Base-by-base conservation (phyloP, 1,139 yeast genomes). In the Saccharomyces pastorianus region DNA sequence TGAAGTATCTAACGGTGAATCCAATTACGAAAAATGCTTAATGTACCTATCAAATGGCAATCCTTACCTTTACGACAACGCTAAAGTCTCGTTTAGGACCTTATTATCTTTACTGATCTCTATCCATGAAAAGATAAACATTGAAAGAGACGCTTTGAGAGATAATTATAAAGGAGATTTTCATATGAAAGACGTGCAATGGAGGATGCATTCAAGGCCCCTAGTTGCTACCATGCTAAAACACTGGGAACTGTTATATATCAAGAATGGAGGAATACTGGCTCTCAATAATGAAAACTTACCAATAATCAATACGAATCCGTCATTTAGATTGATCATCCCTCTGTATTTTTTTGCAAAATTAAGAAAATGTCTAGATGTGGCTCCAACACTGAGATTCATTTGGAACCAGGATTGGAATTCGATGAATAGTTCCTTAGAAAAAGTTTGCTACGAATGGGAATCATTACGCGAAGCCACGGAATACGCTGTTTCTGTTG, bases 321-420 rank as follows among this genome's bases (percentile, higher is more conserved):
- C 85, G 50, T 81, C 81, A 38, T 71, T 84, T 63, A 82, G 84
- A 66, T 70, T 85, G 59, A 80, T 85, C 46, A 71, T 85, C 54
- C 91, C 93, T 2, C 67, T 85, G 57, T 76, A 82, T 56, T 77
- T 80, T 50, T 78, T 84, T 63, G 84, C 88, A 20, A 83, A 82
- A 62, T 81, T 85, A 49, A 75, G 85, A 56, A 76, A 84, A 56
- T 78, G 84, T 62, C 71, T 84, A 34, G 76, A 82, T 62, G 66
- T 84, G 54, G 77, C 85, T 0, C 81, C 84, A 4, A 75, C 84
- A 6, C 72, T 85, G 63, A 74, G 78, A 52, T 73, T 76, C 32
- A 80, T 84, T 5, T 79, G 88, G 76, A 66, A 72, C 53, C 81
- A 83, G 60, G 82, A 85, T 65, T 85, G 89, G 88, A 73, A 68